Evolutionary conservation across 495 filamentous ascomycete species (phyloP).

Genomic region (Penicillium daleae): DNA sequence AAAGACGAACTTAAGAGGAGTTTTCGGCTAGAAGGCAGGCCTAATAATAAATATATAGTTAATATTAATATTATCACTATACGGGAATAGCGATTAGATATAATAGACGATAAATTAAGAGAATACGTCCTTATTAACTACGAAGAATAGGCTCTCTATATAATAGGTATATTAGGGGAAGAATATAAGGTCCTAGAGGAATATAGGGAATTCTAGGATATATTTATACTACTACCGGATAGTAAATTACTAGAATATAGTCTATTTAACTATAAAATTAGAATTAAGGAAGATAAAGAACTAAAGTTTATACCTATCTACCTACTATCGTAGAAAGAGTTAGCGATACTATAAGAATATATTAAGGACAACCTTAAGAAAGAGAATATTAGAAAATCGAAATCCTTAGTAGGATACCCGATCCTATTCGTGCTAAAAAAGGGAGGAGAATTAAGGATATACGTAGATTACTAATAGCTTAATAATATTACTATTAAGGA

Average conservation of each 20-base stretch:
- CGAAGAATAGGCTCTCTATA: background rate
- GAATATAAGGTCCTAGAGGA: conserved; percentile 1
- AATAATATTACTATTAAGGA: conserved; percentile 35
- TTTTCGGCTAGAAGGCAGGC: conserved; percentile 5
- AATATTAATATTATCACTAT: background rate
- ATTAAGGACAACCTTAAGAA: conserved; percentile 7
- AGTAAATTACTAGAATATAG: conserved; percentile 10
- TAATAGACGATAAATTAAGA: background rate
- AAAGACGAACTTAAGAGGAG: conserved; percentile 4
- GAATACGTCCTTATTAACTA: background rate
- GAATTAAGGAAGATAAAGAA: background rate
- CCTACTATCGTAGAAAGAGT: background rate
- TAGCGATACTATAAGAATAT: conserved; percentile 14
- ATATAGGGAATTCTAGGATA: conserved; percentile 3
- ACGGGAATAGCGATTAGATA: background rate
- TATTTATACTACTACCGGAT: conserved; percentile 17
- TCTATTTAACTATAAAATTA: conserved; percentile 1
- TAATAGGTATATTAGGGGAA: background rate
- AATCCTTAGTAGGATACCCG: conserved; percentile 11
- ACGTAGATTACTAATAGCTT: conserved; percentile 29
- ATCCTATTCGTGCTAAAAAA: conserved; percentile 36
- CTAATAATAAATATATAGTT: background rate
- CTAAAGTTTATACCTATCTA: background rate
- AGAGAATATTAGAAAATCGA: background rate
- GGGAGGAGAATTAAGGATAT: conserved; percentile 24